These are phyloP conservation scores for Pterulicium gracile DNA, from an alignment of 1,284 basidiomycete species.

Conservation along the genomic window DNA sequence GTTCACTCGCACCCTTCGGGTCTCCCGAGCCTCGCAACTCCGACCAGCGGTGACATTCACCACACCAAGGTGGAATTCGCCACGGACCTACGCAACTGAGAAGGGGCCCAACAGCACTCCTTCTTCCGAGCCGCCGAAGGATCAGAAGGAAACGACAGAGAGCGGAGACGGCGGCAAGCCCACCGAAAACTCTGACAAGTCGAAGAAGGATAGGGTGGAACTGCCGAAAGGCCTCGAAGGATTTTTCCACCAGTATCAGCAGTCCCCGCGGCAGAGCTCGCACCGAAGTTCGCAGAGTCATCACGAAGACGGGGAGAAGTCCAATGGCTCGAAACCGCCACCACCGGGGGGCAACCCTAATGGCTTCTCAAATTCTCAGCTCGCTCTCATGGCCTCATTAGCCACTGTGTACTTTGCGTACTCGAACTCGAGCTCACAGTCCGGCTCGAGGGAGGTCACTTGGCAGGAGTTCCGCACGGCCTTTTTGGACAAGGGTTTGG, in stretches of 20 bases:
- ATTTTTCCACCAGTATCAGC: conserved; percentile 68
- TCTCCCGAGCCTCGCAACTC: conserved; percentile 7
- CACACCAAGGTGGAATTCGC: conserved; percentile 11
- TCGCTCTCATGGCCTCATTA: conserved; percentile 47
- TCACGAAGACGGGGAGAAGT: conserved; percentile 26
- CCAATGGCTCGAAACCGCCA: conserved; percentile 28
- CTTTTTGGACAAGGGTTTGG: conserved; percentile 92
- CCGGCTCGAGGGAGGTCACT: conserved; percentile 80
- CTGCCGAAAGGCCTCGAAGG: conserved; percentile 56
- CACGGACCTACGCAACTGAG: not conserved
- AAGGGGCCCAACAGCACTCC: conserved; percentile 1
- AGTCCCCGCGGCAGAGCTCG: conserved; percentile 29
- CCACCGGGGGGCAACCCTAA: conserved; percentile 34
- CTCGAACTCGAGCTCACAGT: conserved; percentile 45
- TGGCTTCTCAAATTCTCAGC: conserved; percentile 47
- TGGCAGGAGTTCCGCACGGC: conserved; percentile 98
- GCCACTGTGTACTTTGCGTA: conserved; percentile 61
- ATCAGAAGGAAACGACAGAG: conserved; percentile 9
- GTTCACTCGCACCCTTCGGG: conserved; percentile 32
- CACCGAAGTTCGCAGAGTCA: conserved; percentile 17
- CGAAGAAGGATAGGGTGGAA: not conserved
- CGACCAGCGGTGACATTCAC: conserved; percentile 2
- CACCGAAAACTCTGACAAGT: not conserved
- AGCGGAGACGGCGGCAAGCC: not conserved
- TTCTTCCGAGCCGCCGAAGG: conserved; percentile 18